A percentile compares a stretch with the other conserved stretches of the same genome.
These are phyloP conservation scores for Botryotinia convoluta DNA, from an alignment of 2,329 filamentous ascomycete species.

Conservation along the genomic window DNA sequence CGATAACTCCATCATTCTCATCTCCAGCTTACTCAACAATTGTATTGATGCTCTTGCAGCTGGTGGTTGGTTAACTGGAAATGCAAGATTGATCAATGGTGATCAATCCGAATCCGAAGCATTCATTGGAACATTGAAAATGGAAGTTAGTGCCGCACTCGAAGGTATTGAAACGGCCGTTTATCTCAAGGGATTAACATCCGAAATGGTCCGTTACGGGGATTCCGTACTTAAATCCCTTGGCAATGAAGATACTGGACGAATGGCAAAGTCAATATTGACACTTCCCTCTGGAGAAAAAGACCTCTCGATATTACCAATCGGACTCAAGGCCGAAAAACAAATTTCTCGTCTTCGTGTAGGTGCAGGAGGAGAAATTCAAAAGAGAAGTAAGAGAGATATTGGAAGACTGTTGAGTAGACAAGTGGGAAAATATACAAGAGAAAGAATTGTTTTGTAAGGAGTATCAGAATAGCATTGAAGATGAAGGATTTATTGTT, in stretches of 20 bases:
- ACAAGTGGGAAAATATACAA: slow-evolving; percentile 77
- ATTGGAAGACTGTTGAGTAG: slow-evolving; percentile 75
- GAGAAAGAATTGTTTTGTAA: slow-evolving; percentile 72
- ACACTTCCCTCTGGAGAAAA: slow-evolving; percentile 46
- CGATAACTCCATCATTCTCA: slow-evolving; percentile 67
- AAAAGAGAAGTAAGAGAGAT: slow-evolving; percentile 67
- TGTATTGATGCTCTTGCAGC: slow-evolving; percentile 74
- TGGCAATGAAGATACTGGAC: slow-evolving; percentile 34
- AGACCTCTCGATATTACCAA: slow-evolving; percentile 55
- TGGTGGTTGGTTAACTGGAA: slow-evolving; percentile 69
- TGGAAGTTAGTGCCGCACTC: slow-evolving; percentile 68
- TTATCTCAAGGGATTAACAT: slow-evolving; percentile 61
- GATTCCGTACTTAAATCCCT: slow-evolving; percentile 35
- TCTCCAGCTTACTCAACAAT: slow-evolving; percentile 68
- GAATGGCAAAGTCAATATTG: slow-evolving; percentile 43
- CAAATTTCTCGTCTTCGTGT: slow-evolving; percentile 56
- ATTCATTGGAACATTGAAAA: slow-evolving; percentile 62
- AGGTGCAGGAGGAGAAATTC: slow-evolving; percentile 66
- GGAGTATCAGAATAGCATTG: neutral
- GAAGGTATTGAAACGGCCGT: slow-evolving; percentile 70
- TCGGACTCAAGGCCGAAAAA: slow-evolving; percentile 65
- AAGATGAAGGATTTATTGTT: neutral
- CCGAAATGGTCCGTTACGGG: slow-evolving; percentile 64
- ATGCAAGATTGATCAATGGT: slow-evolving; percentile 48
- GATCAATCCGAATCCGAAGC: slow-evolving; percentile 56